phyloP scores from a whole-genome alignment of 345 rosid species.

The Kandelia obovata region DNA sequence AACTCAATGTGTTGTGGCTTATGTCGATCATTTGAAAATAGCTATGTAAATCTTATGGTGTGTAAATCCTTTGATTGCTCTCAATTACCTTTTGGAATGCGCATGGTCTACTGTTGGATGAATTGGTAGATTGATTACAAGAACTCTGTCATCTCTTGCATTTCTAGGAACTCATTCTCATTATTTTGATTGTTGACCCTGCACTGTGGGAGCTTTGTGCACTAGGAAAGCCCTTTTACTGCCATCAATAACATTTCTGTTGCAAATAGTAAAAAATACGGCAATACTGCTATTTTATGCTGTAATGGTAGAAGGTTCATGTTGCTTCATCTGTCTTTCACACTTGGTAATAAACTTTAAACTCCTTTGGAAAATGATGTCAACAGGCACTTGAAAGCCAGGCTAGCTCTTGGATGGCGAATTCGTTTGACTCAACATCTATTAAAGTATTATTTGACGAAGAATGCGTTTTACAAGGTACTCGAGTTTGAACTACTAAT shows the following conservation, averaged over 20 bases:
- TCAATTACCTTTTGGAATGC: no score
- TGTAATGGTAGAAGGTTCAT: not conserved
- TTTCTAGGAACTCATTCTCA: not conserved
- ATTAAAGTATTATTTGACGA: conserved; percentile 75
- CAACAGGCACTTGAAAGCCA: conserved; percentile 74
- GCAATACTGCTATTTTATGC: not conserved
- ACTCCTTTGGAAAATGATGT: not conserved
- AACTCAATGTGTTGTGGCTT: not conserved
- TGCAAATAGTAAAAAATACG: not conserved
- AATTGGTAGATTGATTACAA: no score
- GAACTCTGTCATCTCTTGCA: no score
- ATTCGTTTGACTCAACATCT: conserved; percentile 84
- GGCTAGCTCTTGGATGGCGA: conserved; percentile 96
- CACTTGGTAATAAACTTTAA: not conserved
- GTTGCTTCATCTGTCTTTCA: not conserved
- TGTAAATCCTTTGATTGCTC: no score
- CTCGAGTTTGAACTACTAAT: not conserved
- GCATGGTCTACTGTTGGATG: no score
- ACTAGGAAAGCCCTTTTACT: no score
- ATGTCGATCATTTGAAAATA: not conserved
- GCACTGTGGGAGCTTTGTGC: no score
- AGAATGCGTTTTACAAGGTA: conserved; percentile 98
- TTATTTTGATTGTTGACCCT: not conserved
- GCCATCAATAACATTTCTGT: not conserved
- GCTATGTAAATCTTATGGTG: not conserved